These are phyloP conservation scores for Pseudomassariella vexata DNA, from an alignment of 2,329 filamentous ascomycete genomes.

Conservation along the genomic window DNA sequence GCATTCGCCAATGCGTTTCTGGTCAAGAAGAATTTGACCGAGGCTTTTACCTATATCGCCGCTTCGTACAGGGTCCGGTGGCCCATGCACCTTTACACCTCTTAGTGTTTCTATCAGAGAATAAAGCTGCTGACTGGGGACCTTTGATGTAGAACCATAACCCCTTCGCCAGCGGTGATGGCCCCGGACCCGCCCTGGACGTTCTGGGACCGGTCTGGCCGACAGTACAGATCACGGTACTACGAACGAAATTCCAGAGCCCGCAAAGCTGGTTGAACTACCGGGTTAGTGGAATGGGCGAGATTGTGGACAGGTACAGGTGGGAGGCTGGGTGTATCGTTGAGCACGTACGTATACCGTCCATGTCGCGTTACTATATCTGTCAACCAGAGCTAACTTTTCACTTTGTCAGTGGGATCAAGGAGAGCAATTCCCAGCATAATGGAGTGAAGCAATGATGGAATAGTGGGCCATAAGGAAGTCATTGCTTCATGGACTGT, in stretches of 20 bases:
- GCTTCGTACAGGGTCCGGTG: slow-evolving; percentile 11
- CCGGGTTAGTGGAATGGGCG: slow-evolving; percentile 8
- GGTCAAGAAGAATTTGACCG: slow-evolving; percentile 15
- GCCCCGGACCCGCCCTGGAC: slow-evolving; percentile 13
- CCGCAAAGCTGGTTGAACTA: slow-evolving; percentile 14
- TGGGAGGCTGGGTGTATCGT: slow-evolving; percentile 19
- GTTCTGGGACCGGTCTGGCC: slow-evolving; percentile 13
- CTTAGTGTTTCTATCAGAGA: too few relatives aligned
- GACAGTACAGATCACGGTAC: slow-evolving; percentile 9
- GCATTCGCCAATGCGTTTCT: slow-evolving; percentile 16
- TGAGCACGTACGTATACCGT: slow-evolving; percentile 16
- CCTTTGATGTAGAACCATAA: slow-evolving; percentile 14
- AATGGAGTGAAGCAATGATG: too few relatives aligned
- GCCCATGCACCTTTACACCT: neutral
- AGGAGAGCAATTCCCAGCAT: slow-evolving; percentile 12
- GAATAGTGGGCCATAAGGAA: too few relatives aligned
- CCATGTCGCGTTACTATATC: neutral
- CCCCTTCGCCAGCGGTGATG: slow-evolving; percentile 11
- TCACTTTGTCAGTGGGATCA: slow-evolving; percentile 11
- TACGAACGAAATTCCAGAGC: slow-evolving; percentile 10
- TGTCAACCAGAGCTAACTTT: neutral
- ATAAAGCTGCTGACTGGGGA: neutral
- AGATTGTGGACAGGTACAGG: slow-evolving; percentile 14
- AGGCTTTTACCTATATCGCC: slow-evolving; percentile 16
- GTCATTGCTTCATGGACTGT: too few relatives aligned